Evolutionary conservation across 148 eudicot genomes (phyloP).

Genomic region (Chenopodium suecicum): DNA sequence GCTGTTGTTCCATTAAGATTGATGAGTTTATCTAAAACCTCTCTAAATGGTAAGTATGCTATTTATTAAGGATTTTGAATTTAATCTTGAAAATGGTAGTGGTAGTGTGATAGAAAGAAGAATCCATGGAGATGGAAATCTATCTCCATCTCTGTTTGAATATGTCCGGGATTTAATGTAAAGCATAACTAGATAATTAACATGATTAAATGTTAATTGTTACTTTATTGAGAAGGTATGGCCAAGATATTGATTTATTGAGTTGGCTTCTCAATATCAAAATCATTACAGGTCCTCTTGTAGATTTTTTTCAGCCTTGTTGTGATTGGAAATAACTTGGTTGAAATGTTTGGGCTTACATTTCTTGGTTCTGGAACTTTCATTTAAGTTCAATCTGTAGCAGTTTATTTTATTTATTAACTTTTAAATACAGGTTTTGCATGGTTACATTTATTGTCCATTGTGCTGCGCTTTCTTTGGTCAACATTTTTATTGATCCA

Average conservation of each 20-base stretch:
- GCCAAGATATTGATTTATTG: not conserved
- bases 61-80: constrained; percentile 5
- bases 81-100: not conserved
- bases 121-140: not conserved
- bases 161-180: not conserved
- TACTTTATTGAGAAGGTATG: not conserved
- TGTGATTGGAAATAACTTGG: not conserved
- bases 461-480: not conserved
- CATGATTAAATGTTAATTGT: not conserved
- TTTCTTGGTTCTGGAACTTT: not conserved
- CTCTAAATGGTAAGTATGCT: constrained; percentile 21
- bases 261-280: not conserved
- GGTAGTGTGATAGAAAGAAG: not conserved
- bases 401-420: not conserved
- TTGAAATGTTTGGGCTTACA: not conserved
- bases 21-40: constrained; percentile 33
- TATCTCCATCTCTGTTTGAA: not conserved
- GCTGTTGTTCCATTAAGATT: constrained; percentile 67
- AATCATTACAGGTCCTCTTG: not conserved
- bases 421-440: too few species aligned
- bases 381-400: not conserved
- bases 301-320: not conserved
- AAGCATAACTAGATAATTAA: not conserved
- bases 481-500: not conserved
- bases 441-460: not conserved